phyloP scores from a whole-genome alignment of 805 yeast genomes.

The Scheffersomyces coipomensis region DNA sequence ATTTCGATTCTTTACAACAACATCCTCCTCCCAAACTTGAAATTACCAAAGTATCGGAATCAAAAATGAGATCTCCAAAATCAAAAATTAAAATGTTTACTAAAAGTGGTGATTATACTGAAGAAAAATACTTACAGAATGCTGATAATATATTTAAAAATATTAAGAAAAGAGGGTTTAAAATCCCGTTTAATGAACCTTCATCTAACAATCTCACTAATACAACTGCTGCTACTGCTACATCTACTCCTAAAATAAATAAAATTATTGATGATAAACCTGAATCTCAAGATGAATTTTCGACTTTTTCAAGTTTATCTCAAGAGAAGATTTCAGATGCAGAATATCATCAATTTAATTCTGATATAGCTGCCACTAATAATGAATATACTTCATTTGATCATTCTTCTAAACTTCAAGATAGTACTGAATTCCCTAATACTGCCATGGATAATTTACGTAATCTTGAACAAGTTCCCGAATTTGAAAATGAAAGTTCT shows the following conservation, averaged over 20 bases:
- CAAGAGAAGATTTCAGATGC: constrained; percentile 12
- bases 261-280: constrained; percentile 11
- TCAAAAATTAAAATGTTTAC: constrained; percentile 30
- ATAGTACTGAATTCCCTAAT: constrained; percentile 11
- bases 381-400: constrained; percentile 13
- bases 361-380: background rate
- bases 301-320: constrained; percentile 33
- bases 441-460: constrained; percentile 1
- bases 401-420: constrained; percentile 10
- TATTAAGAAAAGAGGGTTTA: constrained; percentile 34
- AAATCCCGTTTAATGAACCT: constrained; percentile 3
- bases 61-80: constrained; percentile 11
- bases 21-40: background rate
- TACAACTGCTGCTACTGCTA: constrained; percentile 24
- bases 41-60: background rate
- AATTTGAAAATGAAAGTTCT: constrained; percentile 15
- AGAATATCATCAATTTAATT: constrained; percentile 2
- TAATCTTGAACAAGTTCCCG: background rate
- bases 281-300: constrained; percentile 18
- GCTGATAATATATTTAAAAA: constrained; percentile 39
- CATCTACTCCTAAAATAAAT: constrained; percentile 37
- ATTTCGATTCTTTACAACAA: background rate
- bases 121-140: constrained; percentile 34
- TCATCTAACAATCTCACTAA: background rate
- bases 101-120: constrained; percentile 29